Base-by-base conservation (phyloP, 2,329 filamentous ascomycete genomes). In the Pseudogymnoascus sp. region DNA sequence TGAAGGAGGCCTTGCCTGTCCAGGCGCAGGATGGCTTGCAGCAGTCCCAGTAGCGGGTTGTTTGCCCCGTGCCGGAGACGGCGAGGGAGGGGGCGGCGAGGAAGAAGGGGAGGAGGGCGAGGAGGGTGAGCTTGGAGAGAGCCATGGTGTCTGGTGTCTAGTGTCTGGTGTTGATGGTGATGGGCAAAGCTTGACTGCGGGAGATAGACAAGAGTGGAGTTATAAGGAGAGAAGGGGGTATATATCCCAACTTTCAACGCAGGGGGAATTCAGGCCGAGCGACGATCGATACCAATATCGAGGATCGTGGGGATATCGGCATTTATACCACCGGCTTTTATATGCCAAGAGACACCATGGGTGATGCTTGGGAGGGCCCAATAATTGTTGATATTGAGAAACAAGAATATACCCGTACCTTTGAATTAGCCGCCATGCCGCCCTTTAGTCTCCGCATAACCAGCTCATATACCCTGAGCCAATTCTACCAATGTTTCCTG, bases 1-100 rank as follows among this genome's bases (percentile, higher is more conserved):
- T 74, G 76, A 72, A 85, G 78, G 41, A 77, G 66, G 81, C 83
- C 72, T 88, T 88, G 62, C 74, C 79, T 11, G 78, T 72, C 86
- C 86, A 84, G 3, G 79, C 78, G 72, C 86, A 89, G 19, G 84
- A 87, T 24, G 86, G 82, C 78, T 90, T 90, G 77, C 87, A 89
- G 78, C 87, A 89, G 72, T 89, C 87, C 82, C 83, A 83, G 72
- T 82, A 83, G 64, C 81, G 70, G 7, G 75, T 77, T 37, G 75
- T 74, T 31, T 62, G 68, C 61, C 69, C 69, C 8, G 65, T 66
- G 19, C 69, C 69, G 2, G 67, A 68, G 24, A 31, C 43, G 11
- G 68, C 67, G 50, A 65, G 65, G 1, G 67, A 59, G 4, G 63
- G 56, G 40, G 63, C 64, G 16, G 66, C 63, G 28, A 69, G 63